Evolutionary conservation across 805 yeast genomes (phyloP), one percentile per base, ranked within the genome.

Genomic region (Priceomyces carsonii): DNA sequence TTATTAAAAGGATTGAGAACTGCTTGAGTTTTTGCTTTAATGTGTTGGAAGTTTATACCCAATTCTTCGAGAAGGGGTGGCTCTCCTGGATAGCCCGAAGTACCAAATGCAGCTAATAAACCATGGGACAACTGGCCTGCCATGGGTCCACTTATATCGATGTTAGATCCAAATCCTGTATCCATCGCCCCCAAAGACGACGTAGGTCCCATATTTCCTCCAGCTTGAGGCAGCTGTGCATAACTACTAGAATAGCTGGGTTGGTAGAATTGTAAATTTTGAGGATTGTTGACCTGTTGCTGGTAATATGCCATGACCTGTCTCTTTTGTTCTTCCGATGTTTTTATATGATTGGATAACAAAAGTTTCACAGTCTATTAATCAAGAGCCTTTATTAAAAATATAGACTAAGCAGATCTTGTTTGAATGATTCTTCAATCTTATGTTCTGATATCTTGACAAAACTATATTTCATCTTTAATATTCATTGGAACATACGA

Each of bases 31-130:
- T 87, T 93, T 22, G 78, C 71, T 50, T 81, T 78, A 45, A 93
- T 91, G 54, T 91, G 97, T 26, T 73, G 74, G 52, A 93, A 93
- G 59, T 93, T 90, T 54, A 93, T 86, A 2, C 98, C 99, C 17
- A 93, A 62, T 55, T 93, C 99, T 56, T 93, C 95, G 33, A 93
- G 66, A 29, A 93, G 67, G 2, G 97, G 89, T 0, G 95, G 90
- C 59, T 93, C 99, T n/a, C 89, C 91, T 0, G 96, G 81, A 54
- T 93, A 93, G 0, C 99, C 99, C 1, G 84, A 71, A 0, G 96
- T 85, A 2, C 96, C 86, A 51, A 93, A 82, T 0, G 98, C 99
- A 3, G 96, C 95, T 4, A 95, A 59, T 30, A 89, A 55, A 1
- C 99, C 99, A 0, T 79, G 67, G 1, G 87, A 73, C 32, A 91